These are phyloP conservation scores for Suhomyces anneliseae DNA, from an alignment of 1,139 yeast species.

Conservation along the genomic window DNA sequence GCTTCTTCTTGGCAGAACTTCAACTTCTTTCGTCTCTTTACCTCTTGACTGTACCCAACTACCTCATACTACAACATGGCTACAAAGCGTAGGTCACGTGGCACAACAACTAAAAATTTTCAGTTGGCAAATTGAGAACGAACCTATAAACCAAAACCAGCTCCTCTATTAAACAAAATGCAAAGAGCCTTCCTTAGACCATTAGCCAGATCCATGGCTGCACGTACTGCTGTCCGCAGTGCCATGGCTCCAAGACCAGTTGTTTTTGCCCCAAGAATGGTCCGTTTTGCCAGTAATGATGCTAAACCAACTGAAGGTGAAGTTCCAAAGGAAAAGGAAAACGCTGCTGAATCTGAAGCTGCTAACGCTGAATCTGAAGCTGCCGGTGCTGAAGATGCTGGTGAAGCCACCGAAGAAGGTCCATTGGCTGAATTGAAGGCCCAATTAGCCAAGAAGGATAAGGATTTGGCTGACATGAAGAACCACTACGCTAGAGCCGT, in stretches of 20 bases:
- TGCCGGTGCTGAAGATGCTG: conserved; percentile 3
- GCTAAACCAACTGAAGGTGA: conserved; percentile 16
- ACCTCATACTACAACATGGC: no score
- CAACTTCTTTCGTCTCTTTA: no score
- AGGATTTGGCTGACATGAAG: conserved; percentile 79
- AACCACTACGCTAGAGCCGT: conserved; percentile 80
- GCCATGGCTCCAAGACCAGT: conserved; percentile 21
- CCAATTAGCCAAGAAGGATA: conserved; percentile 66
- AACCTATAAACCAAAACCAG: not conserved
- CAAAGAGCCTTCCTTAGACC: conserved; percentile 32
- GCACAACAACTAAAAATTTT: conserved; percentile 6
- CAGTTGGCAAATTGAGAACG: not conserved
- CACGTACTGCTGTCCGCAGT: conserved; percentile 19
- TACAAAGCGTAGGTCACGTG: conserved; percentile 1
- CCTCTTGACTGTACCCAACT: no score
- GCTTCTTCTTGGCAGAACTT: no score
- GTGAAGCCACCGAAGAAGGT: conserved; percentile 12
- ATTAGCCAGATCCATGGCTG: conserved; percentile 26
- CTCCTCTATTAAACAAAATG: conserved; percentile 18
- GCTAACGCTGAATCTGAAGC: conserved; percentile 18
- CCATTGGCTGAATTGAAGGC: conserved; percentile 44
- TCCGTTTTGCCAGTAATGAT: conserved; percentile 28
- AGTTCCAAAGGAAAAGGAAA: conserved; percentile 8
- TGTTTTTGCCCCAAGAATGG: conserved; percentile 16
- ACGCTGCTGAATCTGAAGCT: conserved; percentile 11